These are phyloP conservation scores for Starmerella geochares DNA, from an alignment of 805 yeast genomes.

Conservation along the genomic window DNA sequence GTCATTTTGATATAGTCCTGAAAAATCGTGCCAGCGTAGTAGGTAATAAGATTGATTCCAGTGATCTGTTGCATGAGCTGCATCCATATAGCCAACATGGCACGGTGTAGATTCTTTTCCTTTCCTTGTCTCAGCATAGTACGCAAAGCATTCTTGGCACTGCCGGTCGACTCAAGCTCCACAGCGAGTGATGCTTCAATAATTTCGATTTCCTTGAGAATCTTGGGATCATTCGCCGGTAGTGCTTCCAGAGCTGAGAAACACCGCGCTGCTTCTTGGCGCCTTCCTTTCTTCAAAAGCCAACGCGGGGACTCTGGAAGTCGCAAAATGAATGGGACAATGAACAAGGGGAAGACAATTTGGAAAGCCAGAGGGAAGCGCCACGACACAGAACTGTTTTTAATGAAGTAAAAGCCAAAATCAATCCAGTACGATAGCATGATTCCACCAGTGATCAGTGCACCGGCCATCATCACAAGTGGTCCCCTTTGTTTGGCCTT, in stretches of 20 bases:
- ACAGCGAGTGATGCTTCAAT: conserved; percentile 15
- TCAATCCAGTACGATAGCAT: conserved; percentile 62
- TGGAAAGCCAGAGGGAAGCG: conserved; percentile 59
- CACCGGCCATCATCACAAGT: conserved; percentile 54
- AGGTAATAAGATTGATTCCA: conserved; percentile 50
- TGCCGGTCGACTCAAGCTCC: conserved; percentile 11
- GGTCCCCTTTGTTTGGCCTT: conserved; percentile 52
- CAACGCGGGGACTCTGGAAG: conserved; percentile 85
- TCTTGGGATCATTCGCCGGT: conserved; percentile 9
- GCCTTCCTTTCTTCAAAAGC: conserved; percentile 54
- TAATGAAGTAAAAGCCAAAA: conserved; percentile 52
- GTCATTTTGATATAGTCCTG: conserved; percentile 39
- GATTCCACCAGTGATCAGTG: conserved; percentile 56
- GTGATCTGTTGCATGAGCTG: conserved; percentile 30
- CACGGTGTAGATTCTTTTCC: conserved; percentile 23
- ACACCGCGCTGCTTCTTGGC: conserved; percentile 37
- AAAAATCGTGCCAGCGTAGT: conserved; percentile 49
- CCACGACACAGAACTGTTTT: conserved; percentile 50
- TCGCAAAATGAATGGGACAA: conserved; percentile 32
- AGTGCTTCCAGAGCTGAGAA: conserved; percentile 37
- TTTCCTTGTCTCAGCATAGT: conserved; percentile 34
- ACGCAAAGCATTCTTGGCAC: conserved; percentile 22
- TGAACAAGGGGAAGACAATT: conserved; percentile 29
- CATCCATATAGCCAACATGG: conserved; percentile 35
- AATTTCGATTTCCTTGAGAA: conserved; percentile 10